Evolutionary conservation across 257 asterid genomes (phyloP).

Genomic region (Plectranthus barbatus): DNA sequence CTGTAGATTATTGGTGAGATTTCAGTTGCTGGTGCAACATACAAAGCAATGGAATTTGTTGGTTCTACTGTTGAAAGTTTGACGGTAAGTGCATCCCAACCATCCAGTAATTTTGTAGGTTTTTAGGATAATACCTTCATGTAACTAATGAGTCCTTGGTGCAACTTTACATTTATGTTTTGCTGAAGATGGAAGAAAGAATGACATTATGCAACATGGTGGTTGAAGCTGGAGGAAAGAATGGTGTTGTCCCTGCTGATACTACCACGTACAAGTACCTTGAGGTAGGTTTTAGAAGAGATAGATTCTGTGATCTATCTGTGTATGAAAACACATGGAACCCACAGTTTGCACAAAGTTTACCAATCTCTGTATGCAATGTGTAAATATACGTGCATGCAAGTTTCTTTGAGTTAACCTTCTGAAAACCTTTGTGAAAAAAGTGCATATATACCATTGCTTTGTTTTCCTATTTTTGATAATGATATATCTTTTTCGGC

Average conservation of each 20-base stretch:
- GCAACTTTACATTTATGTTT: not conserved
- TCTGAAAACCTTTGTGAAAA: not conserved
- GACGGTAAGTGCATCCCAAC: slow-evolving; percentile 44
- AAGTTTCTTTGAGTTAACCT: not conserved
- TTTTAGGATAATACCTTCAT: not conserved
- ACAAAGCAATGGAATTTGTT: slow-evolving; percentile 96
- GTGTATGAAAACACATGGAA: not conserved
- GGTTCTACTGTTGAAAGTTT: slow-evolving; percentile 89
- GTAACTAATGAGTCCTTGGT: not conserved
- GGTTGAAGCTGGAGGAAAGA: slow-evolving; percentile 95
- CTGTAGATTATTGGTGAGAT: slow-evolving; percentile 94
- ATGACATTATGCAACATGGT: slow-evolving; percentile 99
- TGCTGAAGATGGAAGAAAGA: slow-evolving; percentile 91
- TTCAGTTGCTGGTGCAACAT: slow-evolving; percentile 97
- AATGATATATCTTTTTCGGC: slow-evolving; percentile 1
- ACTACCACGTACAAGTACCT: slow-evolving; percentile 82
- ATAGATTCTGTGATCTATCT: not conserved
- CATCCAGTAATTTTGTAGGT: not conserved
- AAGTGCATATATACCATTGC: not conserved
- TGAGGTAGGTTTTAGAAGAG: slow-evolving; percentile 42
- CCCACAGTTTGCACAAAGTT: not conserved
- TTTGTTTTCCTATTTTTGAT: not conserved
- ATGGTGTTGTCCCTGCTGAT: slow-evolving; percentile 92
- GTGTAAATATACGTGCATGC: not conserved
- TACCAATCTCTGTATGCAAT: not conserved